Conservation (phyloP, 2,329 filamentous ascomycete species). For the Sporothrix dimorphospora region DNA sequence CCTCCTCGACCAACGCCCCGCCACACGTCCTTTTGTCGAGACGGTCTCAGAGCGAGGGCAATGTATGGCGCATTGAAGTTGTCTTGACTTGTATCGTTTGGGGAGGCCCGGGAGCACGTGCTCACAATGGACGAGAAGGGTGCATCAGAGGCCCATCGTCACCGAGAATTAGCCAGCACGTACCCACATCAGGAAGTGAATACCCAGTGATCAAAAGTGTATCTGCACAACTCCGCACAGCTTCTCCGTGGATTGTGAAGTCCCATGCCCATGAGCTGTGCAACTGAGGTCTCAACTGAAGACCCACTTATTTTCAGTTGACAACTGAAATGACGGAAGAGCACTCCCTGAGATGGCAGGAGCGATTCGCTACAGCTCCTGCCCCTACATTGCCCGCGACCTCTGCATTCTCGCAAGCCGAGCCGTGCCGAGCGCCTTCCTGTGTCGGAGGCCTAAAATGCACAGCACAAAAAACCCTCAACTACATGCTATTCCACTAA, state of each 20-base stretch:
- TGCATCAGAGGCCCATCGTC: neutral
- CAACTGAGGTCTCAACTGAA: neutral
- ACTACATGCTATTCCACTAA: neutral
- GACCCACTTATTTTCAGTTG: slow-evolving; percentile 2
- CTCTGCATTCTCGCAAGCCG: neutral
- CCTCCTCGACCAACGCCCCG: neutral
- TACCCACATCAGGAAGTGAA: neutral
- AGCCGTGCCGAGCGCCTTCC: slow-evolving; percentile 17
- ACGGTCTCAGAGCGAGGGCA: neutral
- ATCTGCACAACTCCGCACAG: neutral
- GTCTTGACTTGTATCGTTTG: neutral
- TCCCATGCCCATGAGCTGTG: neutral
- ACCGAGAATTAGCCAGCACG: neutral
- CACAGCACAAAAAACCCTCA: slow-evolving; percentile 2
- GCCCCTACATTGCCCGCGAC: neutral
- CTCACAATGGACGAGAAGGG: neutral
- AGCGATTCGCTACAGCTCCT: neutral
- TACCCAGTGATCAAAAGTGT: neutral
- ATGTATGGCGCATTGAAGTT: neutral
- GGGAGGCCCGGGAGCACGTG: neutral
- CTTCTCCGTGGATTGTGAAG: neutral
- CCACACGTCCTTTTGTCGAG: neutral
- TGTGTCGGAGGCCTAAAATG: neutral
- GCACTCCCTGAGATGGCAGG: neutral
- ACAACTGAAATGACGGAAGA: neutral